Percentiles rank a stretch among this genome's conserved stretches.
Evolutionary conservation across 768 basidiomycete species (phyloP).

Genomic region (Butyriboletus loyo): DNA sequence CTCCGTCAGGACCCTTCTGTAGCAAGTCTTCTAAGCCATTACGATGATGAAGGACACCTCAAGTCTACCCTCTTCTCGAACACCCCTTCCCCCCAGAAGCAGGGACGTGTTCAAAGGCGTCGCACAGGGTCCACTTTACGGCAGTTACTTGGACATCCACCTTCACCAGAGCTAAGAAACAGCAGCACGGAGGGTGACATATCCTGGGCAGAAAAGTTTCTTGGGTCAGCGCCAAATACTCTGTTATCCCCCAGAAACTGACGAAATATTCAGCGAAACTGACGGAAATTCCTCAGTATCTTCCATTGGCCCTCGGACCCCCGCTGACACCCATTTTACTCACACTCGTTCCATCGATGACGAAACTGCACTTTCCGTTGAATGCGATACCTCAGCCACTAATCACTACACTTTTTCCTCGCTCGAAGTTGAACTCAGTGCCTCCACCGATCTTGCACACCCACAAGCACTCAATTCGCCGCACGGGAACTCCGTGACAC

Average conservation of each 20-base stretch:
- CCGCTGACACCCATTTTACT: conserved; percentile 39
- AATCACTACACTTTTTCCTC: conserved; percentile 55
- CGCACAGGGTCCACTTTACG: conserved; percentile 72
- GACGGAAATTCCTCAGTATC: conserved; percentile 41
- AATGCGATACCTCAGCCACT: conserved; percentile 42
- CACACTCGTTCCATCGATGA: conserved; percentile 37
- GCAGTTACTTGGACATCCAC: conserved; percentile 62
- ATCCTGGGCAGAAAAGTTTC: conserved; percentile 78
- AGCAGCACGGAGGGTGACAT: conserved; percentile 67
- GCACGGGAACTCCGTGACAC: conserved; percentile 46
- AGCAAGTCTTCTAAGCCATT: conserved; percentile 66
- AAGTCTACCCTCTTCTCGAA: conserved; percentile 65
- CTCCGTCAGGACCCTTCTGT: conserved; percentile 79
- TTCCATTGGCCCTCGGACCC: conserved; percentile 54
- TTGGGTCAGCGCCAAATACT: conserved; percentile 46
- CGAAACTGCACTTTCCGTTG: conserved; percentile 42
- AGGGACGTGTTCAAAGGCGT: conserved; percentile 51
- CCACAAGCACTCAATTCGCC: conserved; percentile 23
- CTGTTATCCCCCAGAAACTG: conserved; percentile 1
- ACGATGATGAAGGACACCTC: conserved; percentile 69
- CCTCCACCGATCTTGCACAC: conserved; percentile 39
- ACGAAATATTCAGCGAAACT: conserved; percentile 39
- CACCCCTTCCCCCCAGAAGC: conserved; percentile 34
- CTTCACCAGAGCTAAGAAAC: conserved; percentile 26
- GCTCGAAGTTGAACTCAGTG: conserved; percentile 71